These are phyloP conservation scores for Candida loeiensis DNA, from an alignment of 805 yeast genomes.

Conservation along the genomic window DNA sequence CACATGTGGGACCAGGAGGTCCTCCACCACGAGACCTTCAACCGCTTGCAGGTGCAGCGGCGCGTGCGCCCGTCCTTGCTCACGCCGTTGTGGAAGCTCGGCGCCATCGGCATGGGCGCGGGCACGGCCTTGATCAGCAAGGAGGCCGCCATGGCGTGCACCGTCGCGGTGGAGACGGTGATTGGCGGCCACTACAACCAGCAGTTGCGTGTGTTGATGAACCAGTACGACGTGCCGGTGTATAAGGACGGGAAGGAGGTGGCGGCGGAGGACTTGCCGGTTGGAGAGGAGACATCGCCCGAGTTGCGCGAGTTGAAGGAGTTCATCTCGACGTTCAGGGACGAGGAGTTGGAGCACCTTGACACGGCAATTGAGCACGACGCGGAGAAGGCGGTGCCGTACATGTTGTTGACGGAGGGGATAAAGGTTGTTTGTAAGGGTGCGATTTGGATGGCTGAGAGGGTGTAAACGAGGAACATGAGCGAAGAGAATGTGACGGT, in stretches of 20 bases:
- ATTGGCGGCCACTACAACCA: constrained; percentile 94
- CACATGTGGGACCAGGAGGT: constrained; percentile 99
- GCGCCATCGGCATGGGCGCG: constrained; percentile 83
- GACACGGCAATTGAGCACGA: constrained; percentile 92
- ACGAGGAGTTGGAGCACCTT: constrained; percentile 91
- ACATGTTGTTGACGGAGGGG: constrained; percentile 80
- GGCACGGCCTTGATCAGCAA: constrained; percentile 83
- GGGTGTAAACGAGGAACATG: constrained; percentile 42
- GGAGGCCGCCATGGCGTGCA: constrained; percentile 99
- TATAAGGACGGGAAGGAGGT: constrained; percentile 29
- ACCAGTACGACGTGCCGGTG: constrained; percentile 53
- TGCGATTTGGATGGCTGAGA: constrained; percentile 92
- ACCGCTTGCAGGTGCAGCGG: constrained; percentile 65
- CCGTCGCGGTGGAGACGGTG: constrained; percentile 97
- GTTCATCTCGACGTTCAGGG: constrained; percentile 74
- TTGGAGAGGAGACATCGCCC: constrained; percentile 36
- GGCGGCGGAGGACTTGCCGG: constrained; percentile 18
- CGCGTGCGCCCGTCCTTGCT: constrained; percentile 88
- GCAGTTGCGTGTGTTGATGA: constrained; percentile 74
- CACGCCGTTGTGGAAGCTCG: constrained; percentile 91
- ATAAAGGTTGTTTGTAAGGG: constrained; percentile 77
- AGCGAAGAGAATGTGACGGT: neutral
- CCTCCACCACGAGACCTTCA: constrained; percentile 84
- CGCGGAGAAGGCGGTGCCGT: constrained; percentile 90
- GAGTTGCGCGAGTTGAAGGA: constrained; percentile 59